These are phyloP conservation scores for Ceratocystis destructans DNA, from an alignment of 2,329 filamentous ascomycete species.

Conservation along the genomic window DNA sequence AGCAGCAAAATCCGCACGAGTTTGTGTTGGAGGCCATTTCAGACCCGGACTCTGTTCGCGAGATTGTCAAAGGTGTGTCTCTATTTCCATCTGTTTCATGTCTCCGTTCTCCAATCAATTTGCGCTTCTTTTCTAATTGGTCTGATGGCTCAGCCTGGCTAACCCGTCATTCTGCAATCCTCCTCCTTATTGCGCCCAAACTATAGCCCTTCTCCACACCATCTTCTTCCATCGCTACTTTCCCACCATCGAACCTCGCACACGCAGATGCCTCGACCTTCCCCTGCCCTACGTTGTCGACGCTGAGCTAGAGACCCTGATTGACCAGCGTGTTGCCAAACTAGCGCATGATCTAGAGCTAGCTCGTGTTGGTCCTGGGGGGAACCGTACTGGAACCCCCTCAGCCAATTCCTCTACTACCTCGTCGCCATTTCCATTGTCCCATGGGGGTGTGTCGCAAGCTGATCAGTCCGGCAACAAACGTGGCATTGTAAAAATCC, in stretches of 20 bases:
- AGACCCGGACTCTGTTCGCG: constrained; percentile 76
- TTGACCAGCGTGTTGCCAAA: constrained; percentile 70
- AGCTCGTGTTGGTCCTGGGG: background rate
- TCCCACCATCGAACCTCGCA: constrained; percentile 66
- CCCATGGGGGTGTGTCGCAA: constrained; percentile 9
- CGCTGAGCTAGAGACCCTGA: constrained; percentile 80
- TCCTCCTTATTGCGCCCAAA: constrained; percentile 7
- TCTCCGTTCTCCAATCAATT: constrained; percentile 9
- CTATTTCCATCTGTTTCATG: background rate
- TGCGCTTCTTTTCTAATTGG: constrained; percentile 16
- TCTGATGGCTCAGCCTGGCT: background rate
- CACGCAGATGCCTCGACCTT: constrained; percentile 79
- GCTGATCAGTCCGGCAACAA: constrained; percentile 37
- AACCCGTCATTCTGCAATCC: constrained; percentile 17
- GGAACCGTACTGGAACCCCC: constrained; percentile 22
- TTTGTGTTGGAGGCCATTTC: constrained; percentile 91
- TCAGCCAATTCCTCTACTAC: background rate
- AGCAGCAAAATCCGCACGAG: constrained; percentile 37
- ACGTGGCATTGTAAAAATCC: constrained; percentile 66
- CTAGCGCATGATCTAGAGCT: constrained; percentile 30
- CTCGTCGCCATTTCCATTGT: constrained; percentile 12
- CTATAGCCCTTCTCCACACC: constrained; percentile 72
- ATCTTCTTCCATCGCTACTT: constrained; percentile 99
- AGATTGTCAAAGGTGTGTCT: constrained; percentile 73
- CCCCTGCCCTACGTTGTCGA: constrained; percentile 83